Percentiles rank a stretch among this genome's conserved stretches.
These are phyloP conservation scores for Aureobasidium subglaciale DNA, from an alignment of 2,329 filamentous ascomycete species.

Conservation along the genomic window DNA sequence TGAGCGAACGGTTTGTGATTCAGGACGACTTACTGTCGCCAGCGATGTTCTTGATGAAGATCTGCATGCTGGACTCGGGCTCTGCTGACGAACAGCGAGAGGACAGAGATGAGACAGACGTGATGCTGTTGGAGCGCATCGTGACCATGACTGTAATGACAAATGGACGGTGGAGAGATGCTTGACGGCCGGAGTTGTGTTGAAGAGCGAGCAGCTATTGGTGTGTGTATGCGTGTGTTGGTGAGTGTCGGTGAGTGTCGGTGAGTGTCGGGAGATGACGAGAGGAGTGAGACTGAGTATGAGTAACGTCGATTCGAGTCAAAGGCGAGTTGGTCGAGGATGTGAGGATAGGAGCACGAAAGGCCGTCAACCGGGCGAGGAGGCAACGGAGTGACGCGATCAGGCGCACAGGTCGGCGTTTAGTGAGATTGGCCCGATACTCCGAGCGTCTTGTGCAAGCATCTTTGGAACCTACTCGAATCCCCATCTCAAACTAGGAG, in stretches of 20 bases:
- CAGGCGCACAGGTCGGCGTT: constrained; percentile 11
- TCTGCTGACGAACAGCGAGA: constrained; percentile 35
- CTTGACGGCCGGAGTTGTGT: constrained; percentile 24
- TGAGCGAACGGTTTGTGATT: constrained; percentile 15
- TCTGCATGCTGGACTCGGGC: constrained; percentile 48
- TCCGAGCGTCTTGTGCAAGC: not conserved
- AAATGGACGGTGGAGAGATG: constrained; percentile 24
- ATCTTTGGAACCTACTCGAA: not conserved
- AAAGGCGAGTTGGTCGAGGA: not conserved
- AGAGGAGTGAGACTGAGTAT: not conserved
- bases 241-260: not conserved
- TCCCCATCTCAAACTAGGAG: constrained; percentile 2
- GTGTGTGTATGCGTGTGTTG: no score
- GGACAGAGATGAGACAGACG: constrained; percentile 25
- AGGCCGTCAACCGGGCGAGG: not conserved
- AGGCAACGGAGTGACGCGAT: constrained; percentile 8
- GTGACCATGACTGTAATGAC: constrained; percentile 21
- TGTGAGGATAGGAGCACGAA: constrained; percentile 10
- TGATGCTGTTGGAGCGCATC: constrained; percentile 38
- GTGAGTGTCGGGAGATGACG: not conserved
- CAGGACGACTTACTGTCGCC: constrained; percentile 47
- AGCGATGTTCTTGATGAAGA: constrained; percentile 54
- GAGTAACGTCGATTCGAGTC: not conserved
- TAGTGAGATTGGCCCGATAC: constrained; percentile 9
- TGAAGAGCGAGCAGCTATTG: no score